Evolutionary conservation across 1,284 basidiomycete genomes (phyloP), one percentile per base, ranked within the genome.

Genomic region (Ceratobasidium sp.): DNA sequence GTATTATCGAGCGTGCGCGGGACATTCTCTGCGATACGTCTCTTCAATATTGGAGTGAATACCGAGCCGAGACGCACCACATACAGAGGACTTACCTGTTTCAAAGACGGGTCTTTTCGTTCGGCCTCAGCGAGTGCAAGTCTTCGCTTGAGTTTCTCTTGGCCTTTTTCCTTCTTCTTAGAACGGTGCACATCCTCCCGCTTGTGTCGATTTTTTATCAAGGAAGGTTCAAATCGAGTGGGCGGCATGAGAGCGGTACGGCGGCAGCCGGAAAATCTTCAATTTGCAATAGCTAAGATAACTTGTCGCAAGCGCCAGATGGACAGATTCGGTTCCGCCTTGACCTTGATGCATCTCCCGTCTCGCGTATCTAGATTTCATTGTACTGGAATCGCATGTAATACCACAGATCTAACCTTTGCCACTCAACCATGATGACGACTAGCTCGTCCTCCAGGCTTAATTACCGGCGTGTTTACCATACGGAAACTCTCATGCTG

Each of bases 1-100:
- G 92, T 94, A 83, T 98, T 99, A 82, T 99, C 97, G 49, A 99
- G 90, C 0, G 97, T 99, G 54, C 90, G 89, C 0, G 97, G 95
- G 25, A 97, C 87, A 86, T 98, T 98, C 81, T 92, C 90, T 6
- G 90, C 88, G 51, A 95, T 85, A 77, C 96, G 90, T 89, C 91
- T 92, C 95, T 96, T 67, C 22, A 57, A n/a, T 57, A 78, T 76
- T n/a, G 13, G 7, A 29, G 62, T 59, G 57, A 76, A 44, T 54
- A 46, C 22, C 37, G 13, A 61, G 34, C 44, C 17, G 8, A 29
- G 19, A 11, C 66, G 49, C 3, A 2, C n/a, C 19, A 34, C 2
- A 32, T 13, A 1, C 46, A 49, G 25, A 65, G 61, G 0, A 81
- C 88, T 37, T 71, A 94, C 94, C 85, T 92, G 91, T 85, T 92